Percentiles rank a stretch among this genome's conserved stretches.
These are phyloP conservation scores for Candida coquimbonensis DNA, from an alignment of 805 yeast genomes.

Conservation along the genomic window DNA sequence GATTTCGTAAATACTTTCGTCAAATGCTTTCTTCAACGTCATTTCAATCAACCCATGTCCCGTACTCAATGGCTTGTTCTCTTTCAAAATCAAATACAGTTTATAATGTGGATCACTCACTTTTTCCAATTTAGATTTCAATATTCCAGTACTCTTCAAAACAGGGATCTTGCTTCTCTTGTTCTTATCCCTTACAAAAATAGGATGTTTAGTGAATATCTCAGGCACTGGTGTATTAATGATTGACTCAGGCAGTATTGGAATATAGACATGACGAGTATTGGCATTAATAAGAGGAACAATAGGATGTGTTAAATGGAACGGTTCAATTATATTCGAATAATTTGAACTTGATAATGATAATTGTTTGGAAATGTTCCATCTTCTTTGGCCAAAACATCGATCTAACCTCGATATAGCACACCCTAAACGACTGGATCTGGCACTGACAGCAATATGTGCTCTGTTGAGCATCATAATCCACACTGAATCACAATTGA, in stretches of 20 bases:
- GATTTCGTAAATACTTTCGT: too few species aligned
- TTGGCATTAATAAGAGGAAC: not conserved
- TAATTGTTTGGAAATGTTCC: not conserved
- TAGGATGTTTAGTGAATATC: too few species aligned
- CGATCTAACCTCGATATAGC: not conserved
- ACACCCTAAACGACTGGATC: not conserved
- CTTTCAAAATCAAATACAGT: conserved; percentile 8
- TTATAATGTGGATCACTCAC: conserved; percentile 16
- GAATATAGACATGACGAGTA: too few species aligned
- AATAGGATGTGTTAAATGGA: conserved; percentile 5
- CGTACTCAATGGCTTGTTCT: conserved; percentile 5
- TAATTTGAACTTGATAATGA: not conserved
- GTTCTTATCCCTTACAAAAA: too few species aligned
- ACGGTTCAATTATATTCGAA: not conserved
- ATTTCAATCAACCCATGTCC: conserved; percentile 2
- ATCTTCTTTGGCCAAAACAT: not conserved
- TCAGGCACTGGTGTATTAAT: too few species aligned
- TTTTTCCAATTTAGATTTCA: not conserved
- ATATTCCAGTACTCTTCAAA: not conserved
- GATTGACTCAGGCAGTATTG: too few species aligned
- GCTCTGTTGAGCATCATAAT: too few species aligned
- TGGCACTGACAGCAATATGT: too few species aligned
- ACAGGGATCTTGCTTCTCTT: too few species aligned
- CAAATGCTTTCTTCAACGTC: conserved; percentile 5
- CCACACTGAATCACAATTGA: too few species aligned